phyloP scores from a whole-genome alignment of 192 early-diverging fungal genomes.

The Spizellomyces punctatus region DNA sequence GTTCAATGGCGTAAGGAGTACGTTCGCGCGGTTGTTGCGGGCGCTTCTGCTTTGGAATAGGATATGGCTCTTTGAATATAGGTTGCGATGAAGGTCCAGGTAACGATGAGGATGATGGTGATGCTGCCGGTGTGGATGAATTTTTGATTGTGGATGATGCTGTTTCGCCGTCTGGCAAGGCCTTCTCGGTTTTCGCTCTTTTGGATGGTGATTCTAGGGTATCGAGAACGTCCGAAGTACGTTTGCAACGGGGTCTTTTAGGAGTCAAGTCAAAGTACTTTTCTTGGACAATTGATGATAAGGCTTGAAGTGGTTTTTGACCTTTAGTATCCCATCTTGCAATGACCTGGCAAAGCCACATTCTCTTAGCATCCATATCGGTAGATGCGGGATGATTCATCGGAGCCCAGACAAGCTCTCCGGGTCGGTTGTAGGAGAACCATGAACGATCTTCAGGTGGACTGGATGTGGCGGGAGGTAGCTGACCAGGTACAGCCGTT shows the following conservation, averaged over 20 bases:
- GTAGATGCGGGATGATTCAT: not conserved
- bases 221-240: too few species aligned
- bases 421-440: not conserved
- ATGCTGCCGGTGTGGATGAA: too few species aligned
- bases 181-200: too few species aligned
- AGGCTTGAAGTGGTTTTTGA: not conserved
- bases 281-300: too few species aligned
- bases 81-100: too few species aligned
- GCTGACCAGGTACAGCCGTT: not conserved
- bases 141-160: too few species aligned
- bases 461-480: not conserved
- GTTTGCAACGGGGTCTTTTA: too few species aligned
- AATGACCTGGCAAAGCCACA: not conserved
- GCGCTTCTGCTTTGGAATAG: not conserved
- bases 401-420: not conserved
- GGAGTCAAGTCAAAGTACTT: too few species aligned
- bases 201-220: too few species aligned
- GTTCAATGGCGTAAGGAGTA: constrained; percentile 11
- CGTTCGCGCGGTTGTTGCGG: constrained; percentile 3
- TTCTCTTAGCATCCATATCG: not conserved
- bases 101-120: too few species aligned
- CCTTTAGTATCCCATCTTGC: not conserved
- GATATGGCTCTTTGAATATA: too few species aligned
- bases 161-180: too few species aligned
- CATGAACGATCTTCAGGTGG: not conserved